A percentile compares a stretch with the other conserved stretches of the same genome.
Conservation (phyloP, 2,329 filamentous ascomycete species). For the Fusarium penzigii region DNA sequence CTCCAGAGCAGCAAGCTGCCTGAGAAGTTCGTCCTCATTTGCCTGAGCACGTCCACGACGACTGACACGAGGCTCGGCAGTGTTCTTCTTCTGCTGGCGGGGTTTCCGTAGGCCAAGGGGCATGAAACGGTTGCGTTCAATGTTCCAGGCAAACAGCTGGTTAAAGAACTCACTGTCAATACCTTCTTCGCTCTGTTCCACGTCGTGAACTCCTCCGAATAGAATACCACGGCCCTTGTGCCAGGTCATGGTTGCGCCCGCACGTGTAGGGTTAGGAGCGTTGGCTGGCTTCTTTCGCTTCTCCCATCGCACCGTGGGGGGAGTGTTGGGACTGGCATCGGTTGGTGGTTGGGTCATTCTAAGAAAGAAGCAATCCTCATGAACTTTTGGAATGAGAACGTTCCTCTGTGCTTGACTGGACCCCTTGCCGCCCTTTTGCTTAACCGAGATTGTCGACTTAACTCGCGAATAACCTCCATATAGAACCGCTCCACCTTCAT, state of each 20-base stretch:
- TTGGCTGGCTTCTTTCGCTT: conserved; percentile 91
- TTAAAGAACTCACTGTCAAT: conserved; percentile 99
- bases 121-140: conserved; percentile 95
- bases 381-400: conserved; percentile 81
- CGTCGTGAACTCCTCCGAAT: conserved; percentile 93
- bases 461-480: conserved; percentile 94
- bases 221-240: conserved; percentile 91
- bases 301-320: conserved; percentile 85
- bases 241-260: conserved; percentile 89
- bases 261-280: conserved; percentile 77
- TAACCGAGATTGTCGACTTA: conserved; percentile 69
- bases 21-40: conserved; percentile 86
- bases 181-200: conserved; percentile 87
- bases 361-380: conserved; percentile 94
- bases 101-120: conserved; percentile 75
- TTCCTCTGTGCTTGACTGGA: conserved; percentile 65
- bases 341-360: conserved; percentile 72
- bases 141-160: conserved; percentile 86
- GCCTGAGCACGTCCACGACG: conserved; percentile 78
- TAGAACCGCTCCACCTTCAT: conserved; percentile 85
- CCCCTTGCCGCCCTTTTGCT: conserved; percentile 54
- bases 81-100: conserved; percentile 61
- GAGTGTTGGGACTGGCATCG: conserved; percentile 65
- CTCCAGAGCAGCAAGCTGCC: conserved; percentile 83
- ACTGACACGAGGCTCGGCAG: conserved; percentile 53